A percentile compares a stretch with the other conserved stretches of the same genome.
Evolutionary conservation across 2,329 filamentous ascomycete genomes (phyloP).

Genomic region (Zasmidium citrigriseum): DNA sequence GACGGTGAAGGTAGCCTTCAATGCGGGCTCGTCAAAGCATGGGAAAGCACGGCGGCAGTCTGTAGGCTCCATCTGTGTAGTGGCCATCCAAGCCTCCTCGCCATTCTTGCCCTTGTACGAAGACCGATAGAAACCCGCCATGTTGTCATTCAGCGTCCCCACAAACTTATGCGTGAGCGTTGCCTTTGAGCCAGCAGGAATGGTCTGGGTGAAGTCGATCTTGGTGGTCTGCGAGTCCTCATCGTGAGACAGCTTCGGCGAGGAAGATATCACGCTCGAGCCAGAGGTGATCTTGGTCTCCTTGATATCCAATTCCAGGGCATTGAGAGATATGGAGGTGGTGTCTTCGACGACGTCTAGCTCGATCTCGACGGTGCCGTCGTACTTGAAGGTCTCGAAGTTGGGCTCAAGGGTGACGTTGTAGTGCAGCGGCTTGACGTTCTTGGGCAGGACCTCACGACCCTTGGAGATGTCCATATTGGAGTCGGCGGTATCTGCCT

Average conservation of each 20-base stretch:
- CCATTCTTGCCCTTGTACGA: constrained; percentile 86
- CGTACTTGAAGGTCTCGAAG: constrained; percentile 82
- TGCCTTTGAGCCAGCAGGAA: constrained; percentile 75
- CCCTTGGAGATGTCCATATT: constrained; percentile 63
- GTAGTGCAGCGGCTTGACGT: constrained; percentile 91
- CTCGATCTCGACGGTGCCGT: constrained; percentile 83
- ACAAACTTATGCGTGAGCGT: constrained; percentile 76
- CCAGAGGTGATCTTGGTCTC: constrained; percentile 67
- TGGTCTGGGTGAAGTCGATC: constrained; percentile 71
- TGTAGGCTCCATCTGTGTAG: constrained; percentile 94
- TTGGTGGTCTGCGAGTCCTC: constrained; percentile 79
- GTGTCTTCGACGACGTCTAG: constrained; percentile 84
- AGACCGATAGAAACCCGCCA: constrained; percentile 96
- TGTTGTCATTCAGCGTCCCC: constrained; percentile 84
- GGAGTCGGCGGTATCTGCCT: constrained; percentile 56
- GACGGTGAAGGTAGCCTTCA: constrained; percentile 91
- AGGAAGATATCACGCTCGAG: constrained; percentile 60
- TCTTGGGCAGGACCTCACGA: constrained; percentile 84
- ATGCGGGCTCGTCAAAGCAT: constrained; percentile 91
- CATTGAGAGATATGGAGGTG: constrained; percentile 83
- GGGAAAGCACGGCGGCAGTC: constrained; percentile 91
- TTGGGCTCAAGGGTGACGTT: constrained; percentile 88
- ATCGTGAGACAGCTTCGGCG: constrained; percentile 70
- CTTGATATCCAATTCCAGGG: constrained; percentile 81
- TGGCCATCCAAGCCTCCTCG: constrained; percentile 77